Evolutionary conservation across 2,329 filamentous ascomycete species (phyloP), one percentile per base, ranked within the genome.

Genomic region (Eurotiales sp.): DNA sequence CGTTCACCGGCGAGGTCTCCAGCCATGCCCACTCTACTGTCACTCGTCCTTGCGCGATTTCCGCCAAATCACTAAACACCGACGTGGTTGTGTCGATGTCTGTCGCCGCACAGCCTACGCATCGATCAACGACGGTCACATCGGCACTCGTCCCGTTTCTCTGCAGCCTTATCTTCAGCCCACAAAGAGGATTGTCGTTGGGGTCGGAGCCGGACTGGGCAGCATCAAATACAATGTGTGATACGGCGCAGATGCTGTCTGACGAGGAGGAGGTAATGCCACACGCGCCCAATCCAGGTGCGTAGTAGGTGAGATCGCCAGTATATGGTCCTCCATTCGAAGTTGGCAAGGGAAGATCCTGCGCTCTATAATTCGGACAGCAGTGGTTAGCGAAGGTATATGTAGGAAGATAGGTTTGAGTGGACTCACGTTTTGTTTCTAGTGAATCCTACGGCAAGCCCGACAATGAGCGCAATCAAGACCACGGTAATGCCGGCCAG

Each of bases 241-340:
- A 85, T 0, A 92, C 76, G 0, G 88, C 81, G 30, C 81, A 84
- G 36, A 91, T 80, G 51, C 77, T 62, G 51, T 90, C 84, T 7
- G 65, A 68, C 7, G 75, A 72, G 1, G 63, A 67, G 48, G 79
- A 82, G 1, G 69, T 75, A 27, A 78, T 67, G 4, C 87, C 88
- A 63, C 88, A 92, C 0, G 87, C 83, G 11, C 88, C 87, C 3
- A 88, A 74, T 0, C 68, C 80, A 0, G 85, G 80, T 15, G 73
- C 71, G 65, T 87, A 91, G 71, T 84, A 91, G 1, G 85, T 89
- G 46, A 88, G 65, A 45, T 88, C 84, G 47, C 85, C 86, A 3
- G 71, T 77, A 59, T 80, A 82, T 0, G 77, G 75, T 1, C 76
- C 72, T 10, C 73, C 72, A 50, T 78, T 58, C 36, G 61, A 74